Conservation (phyloP, 1,284 basidiomycete genomes). For the Microstroma glucosiphilum region DNA sequence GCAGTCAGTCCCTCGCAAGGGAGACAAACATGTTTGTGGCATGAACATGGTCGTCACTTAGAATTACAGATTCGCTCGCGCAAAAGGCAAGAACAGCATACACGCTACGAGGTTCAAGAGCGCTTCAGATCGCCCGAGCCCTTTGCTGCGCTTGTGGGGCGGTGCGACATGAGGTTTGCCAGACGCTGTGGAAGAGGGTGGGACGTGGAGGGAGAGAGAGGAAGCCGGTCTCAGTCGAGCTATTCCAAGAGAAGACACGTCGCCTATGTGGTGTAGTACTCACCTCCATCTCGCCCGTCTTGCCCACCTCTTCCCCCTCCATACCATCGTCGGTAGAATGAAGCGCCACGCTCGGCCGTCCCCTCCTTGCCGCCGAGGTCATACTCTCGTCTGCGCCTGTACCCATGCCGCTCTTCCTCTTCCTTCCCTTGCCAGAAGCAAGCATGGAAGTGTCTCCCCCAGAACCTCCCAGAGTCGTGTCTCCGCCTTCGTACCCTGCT, state of each 20-base stretch:
- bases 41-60: too few relatives aligned
- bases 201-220: background rate
- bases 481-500: background rate
- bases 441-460: background rate
- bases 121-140: background rate
- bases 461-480: slow-evolving; percentile 10
- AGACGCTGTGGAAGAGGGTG: background rate
- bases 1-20: too few relatives aligned
- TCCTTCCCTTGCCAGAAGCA: background rate
- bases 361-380: background rate
- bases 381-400: background rate
- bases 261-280: background rate
- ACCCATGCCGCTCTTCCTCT: slow-evolving; percentile 7
- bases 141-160: background rate
- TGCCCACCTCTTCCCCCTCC: slow-evolving; percentile 4
- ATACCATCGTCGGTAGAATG: slow-evolving; percentile 1
- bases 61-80: background rate
- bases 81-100: background rate
- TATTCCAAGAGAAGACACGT: too few relatives aligned
- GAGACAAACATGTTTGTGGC: too few relatives aligned
- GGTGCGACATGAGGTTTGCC: background rate
- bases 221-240: too few relatives aligned
- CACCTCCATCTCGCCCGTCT: slow-evolving; percentile 6
- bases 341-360: background rate
- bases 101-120: too few relatives aligned